phyloP scores from a whole-genome alignment of 106 monocot genomes.

The Narthecium ossifragum region DNA sequence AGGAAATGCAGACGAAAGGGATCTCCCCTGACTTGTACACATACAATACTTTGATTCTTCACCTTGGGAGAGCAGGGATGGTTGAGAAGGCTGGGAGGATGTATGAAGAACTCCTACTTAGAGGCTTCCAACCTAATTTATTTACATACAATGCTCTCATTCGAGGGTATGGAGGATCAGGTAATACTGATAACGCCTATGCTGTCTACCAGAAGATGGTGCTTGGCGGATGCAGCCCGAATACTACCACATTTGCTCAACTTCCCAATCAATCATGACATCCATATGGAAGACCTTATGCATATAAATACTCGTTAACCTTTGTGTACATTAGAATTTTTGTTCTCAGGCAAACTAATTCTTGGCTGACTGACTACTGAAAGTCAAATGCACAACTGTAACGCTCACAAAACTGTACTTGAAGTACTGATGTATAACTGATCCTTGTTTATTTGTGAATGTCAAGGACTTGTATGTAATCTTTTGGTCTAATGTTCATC shows the following conservation, averaged over 20 bases:
- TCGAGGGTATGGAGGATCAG: slow-evolving; percentile 57
- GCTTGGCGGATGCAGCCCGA: slow-evolving; percentile 72
- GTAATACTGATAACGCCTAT: slow-evolving; percentile 62
- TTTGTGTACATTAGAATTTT: slow-evolving; percentile 2
- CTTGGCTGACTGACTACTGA: not conserved
- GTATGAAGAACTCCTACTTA: slow-evolving; percentile 69
- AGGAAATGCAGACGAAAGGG: slow-evolving; percentile 77
- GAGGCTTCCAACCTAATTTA: slow-evolving; percentile 80
- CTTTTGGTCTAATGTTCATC: no score
- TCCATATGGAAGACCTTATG: slow-evolving; percentile 2
- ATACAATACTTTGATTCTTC: slow-evolving; percentile 81
- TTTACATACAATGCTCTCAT: slow-evolving; percentile 96
- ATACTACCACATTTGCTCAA: slow-evolving; percentile 72
- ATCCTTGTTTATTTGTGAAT: no score
- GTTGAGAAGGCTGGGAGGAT: slow-evolving; percentile 62
- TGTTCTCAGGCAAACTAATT: not conserved
- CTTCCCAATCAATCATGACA: slow-evolving; percentile 59
- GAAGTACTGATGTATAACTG: no score
- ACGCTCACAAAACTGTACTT: no score
- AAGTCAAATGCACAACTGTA: not conserved
- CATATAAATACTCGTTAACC: not conserved
- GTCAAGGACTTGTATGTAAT: not conserved
- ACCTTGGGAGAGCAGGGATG: slow-evolving; percentile 69
- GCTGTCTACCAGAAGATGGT: slow-evolving; percentile 70
- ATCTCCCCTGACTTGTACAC: slow-evolving; percentile 82